These are phyloP conservation scores for Cornus controversa DNA, from an alignment of 148 eudicot species.

Conservation along the genomic window DNA sequence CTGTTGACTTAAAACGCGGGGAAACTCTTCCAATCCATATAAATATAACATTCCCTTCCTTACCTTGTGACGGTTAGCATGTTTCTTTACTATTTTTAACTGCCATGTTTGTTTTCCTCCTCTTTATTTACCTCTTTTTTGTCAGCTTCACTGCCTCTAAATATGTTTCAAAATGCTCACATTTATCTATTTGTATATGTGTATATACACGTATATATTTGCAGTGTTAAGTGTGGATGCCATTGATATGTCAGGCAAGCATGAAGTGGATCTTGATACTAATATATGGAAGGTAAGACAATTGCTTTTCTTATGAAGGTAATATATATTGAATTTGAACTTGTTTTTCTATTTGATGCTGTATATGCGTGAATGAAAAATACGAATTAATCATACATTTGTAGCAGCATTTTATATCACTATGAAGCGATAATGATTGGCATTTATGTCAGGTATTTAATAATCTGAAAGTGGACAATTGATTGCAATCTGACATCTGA, in stretches of 20 bases:
- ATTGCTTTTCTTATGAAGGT: slow-evolving; percentile 3
- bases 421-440: neutral
- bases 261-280: slow-evolving; percentile 98
- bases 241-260: slow-evolving; percentile 99
- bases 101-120: neutral
- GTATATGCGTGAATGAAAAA: neutral
- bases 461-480: neutral
- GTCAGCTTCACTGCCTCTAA: neutral
- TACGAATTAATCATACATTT: neutral
- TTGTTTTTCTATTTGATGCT: neutral
- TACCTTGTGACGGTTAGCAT: slow-evolving; percentile 91
- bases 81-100: neutral
- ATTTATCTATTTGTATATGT: too few species aligned
- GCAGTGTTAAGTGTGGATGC: slow-evolving; percentile 98
- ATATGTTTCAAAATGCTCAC: neutral
- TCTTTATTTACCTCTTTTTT: neutral
- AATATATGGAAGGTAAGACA: slow-evolving; percentile 91
- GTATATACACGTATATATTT: neutral
- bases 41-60: slow-evolving; percentile 90
- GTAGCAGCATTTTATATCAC: neutral
- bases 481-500: neutral
- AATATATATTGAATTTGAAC: neutral
- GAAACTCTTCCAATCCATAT: slow-evolving; percentile 99
- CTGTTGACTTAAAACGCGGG: slow-evolving; percentile 93
- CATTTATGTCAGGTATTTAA: neutral